phyloP scores from a whole-genome alignment of 805 yeast species.

The Metschnikowia shivogae region DNA sequence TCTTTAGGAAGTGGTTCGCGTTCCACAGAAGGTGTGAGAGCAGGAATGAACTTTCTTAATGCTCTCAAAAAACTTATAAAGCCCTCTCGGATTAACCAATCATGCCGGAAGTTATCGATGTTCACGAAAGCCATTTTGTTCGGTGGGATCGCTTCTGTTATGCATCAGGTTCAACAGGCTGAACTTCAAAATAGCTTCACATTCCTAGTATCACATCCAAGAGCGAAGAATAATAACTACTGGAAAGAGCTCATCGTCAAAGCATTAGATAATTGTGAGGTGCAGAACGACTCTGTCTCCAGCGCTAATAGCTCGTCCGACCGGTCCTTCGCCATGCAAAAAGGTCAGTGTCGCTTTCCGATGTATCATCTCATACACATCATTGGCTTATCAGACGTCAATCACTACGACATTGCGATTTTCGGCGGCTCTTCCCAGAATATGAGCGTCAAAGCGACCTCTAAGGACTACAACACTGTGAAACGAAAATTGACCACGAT shows the following conservation, averaged over 20 bases:
- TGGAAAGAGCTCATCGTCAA: slow-evolving; percentile 73
- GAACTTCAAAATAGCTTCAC: slow-evolving; percentile 55
- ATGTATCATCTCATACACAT: slow-evolving; percentile 73
- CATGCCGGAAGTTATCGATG: slow-evolving; percentile 23
- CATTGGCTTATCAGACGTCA: slow-evolving; percentile 53
- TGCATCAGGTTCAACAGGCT: slow-evolving; percentile 70
- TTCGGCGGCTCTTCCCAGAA: slow-evolving; percentile 81
- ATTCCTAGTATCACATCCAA: slow-evolving; percentile 23
- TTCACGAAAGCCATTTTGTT: slow-evolving; percentile 66
- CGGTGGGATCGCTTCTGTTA: slow-evolving; percentile 62
- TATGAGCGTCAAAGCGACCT: slow-evolving; percentile 36
- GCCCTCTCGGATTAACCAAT: slow-evolving; percentile 3
- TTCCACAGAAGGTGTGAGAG: slow-evolving; percentile 4
- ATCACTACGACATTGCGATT: slow-evolving; percentile 74
- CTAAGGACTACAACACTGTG: slow-evolving; percentile 32
- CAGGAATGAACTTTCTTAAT: slow-evolving; percentile 15
- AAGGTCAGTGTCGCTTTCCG: slow-evolving; percentile 53
- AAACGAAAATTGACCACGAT: slow-evolving; percentile 31
- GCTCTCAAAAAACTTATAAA: slow-evolving; percentile 15
- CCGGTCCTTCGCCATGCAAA: slow-evolving; percentile 7
- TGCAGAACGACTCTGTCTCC: slow-evolving; percentile 32
- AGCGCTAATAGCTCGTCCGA: slow-evolving; percentile 1
- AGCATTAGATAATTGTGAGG: slow-evolving; percentile 67
- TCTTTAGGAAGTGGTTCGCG: background rate
- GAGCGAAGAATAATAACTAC: slow-evolving; percentile 14